Evolutionary conservation across 176 grass and related monocot genomes (phyloP).

Genomic region (Hordeum marinum): DNA sequence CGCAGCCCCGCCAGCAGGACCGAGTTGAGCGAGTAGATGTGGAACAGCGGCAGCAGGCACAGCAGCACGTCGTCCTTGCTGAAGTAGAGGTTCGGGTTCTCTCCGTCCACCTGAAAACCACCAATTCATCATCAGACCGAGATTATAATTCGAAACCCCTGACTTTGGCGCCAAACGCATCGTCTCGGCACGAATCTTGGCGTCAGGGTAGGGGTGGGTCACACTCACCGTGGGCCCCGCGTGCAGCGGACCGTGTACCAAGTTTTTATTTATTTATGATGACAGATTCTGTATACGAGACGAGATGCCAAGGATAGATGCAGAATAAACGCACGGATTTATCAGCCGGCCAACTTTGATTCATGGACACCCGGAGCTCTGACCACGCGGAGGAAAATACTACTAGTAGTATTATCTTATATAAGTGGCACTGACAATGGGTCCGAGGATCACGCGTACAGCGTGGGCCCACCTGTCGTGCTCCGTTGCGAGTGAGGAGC

Average conservation of each 20-base stretch:
- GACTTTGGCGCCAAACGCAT: background rate
- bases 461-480: background rate
- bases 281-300: too few relatives aligned
- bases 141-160: background rate
- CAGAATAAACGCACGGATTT: background rate
- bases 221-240: background rate
- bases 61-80: conserved; percentile 64
- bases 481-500: background rate
- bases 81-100: conserved; percentile 90
- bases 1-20: conserved; percentile 73
- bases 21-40: conserved; percentile 97
- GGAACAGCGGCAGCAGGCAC: conserved; percentile 85
- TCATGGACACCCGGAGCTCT: background rate
- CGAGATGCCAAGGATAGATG: background rate
- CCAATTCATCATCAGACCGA: too few relatives aligned
- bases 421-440: background rate
- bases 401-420: background rate
- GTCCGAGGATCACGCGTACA: background rate
- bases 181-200: background rate
- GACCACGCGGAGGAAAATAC: background rate
- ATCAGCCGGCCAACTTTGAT: background rate
- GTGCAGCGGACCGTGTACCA: background rate
- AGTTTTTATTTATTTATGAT: too few relatives aligned
- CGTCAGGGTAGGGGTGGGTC: background rate
- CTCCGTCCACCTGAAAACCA: conserved; percentile 40